A percentile compares a stretch with the other conserved stretches of the same genome.
phyloP scores from a whole-genome alignment of 2,329 filamentous ascomycete species.

The Cladobotryum mycophilum region DNA sequence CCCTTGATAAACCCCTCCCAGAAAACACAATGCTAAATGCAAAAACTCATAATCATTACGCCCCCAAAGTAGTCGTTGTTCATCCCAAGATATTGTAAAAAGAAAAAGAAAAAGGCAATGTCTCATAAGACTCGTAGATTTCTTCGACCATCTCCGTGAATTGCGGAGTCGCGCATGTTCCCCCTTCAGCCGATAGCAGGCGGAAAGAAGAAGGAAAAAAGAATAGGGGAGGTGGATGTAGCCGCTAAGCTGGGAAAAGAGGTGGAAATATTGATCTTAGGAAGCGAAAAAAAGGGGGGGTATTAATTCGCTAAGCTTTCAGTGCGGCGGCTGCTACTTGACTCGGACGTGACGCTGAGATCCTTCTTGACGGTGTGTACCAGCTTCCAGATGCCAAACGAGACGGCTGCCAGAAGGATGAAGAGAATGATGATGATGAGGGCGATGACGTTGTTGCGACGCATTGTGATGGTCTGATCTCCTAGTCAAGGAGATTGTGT shows the following conservation, averaged over 20 bases:
- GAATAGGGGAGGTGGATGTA: too few relatives aligned
- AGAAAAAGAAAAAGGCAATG: neutral
- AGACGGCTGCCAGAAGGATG: slow-evolving; percentile 52
- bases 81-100: neutral
- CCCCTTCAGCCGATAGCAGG: neutral
- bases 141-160: neutral
- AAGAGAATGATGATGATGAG: slow-evolving; percentile 64
- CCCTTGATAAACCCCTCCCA: neutral
- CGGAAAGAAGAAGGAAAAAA: too few relatives aligned
- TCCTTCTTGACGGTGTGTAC: slow-evolving; percentile 45
- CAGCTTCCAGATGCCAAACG: slow-evolving; percentile 58
- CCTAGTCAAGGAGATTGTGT: too few relatives aligned
- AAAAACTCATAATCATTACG: neutral
- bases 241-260: too few relatives aligned
- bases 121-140: neutral
- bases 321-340: slow-evolving; percentile 19
- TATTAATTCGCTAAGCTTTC: too few relatives aligned
- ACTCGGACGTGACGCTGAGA: slow-evolving; percentile 33
- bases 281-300: too few relatives aligned
- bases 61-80: neutral
- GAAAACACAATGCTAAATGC: neutral
- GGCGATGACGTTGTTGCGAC: slow-evolving; percentile 62
- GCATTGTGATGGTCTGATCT: slow-evolving; percentile 40
- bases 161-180: neutral
- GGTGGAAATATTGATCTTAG: too few relatives aligned